These are phyloP conservation scores for Apophysomyces trapeziformis DNA, from an alignment of 371 early-diverging fungal genomes.

Conservation along the genomic window DNA sequence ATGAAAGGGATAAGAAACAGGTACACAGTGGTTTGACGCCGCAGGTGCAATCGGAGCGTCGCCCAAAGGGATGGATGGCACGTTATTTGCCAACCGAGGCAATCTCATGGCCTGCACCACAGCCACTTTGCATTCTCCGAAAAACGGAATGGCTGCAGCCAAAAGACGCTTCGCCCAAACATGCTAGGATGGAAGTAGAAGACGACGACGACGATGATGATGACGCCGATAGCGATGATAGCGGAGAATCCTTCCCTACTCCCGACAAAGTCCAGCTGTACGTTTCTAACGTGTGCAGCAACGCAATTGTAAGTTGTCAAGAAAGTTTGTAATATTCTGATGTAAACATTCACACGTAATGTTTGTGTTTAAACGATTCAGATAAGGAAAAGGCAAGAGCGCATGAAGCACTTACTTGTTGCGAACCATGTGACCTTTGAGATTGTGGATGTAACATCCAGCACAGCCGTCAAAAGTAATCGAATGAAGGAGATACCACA, in stretches of 20 bases:
- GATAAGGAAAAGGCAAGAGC: constrained; percentile 53
- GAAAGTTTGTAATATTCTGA: background rate
- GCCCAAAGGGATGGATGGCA: constrained; percentile 11
- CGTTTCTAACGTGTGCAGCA: constrained; percentile 47
- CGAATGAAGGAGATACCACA: constrained; percentile 46
- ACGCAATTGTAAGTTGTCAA: constrained; percentile 34
- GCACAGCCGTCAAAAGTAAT: constrained; percentile 38
- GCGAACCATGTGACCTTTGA: constrained; percentile 37
- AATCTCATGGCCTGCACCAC: constrained; percentile 51
- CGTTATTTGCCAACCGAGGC: constrained; percentile 49
- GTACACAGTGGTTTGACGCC: background rate
- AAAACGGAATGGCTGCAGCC: constrained; percentile 16
- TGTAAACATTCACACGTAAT: background rate
- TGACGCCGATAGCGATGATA: constrained; percentile 9
- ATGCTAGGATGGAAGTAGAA: background rate
- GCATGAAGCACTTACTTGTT: constrained; percentile 40
- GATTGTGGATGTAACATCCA: constrained; percentile 48
- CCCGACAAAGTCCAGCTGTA: constrained; percentile 52
- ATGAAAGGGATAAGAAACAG: background rate
- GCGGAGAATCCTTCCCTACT: constrained; percentile 30
- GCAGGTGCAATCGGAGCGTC: background rate
- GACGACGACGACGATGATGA: background rate
- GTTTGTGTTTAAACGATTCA: constrained; percentile 11
- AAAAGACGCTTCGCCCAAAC: constrained; percentile 14
- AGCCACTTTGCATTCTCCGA: constrained; percentile 20